phyloP scores from a whole-genome alignment of 257 asterid genomes.

The Jaltomata sinuosa region DNA sequence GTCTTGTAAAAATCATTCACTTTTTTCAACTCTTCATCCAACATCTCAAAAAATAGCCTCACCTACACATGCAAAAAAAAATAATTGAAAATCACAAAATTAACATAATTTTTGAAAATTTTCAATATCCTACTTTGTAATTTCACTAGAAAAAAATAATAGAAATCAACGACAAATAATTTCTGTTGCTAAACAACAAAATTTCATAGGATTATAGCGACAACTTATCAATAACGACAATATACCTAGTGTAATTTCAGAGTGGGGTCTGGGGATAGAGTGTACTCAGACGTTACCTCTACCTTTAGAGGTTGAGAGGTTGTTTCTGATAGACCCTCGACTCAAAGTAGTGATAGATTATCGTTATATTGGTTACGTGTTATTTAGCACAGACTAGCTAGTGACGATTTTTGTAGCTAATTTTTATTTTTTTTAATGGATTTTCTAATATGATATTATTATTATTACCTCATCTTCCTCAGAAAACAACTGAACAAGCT shows the following conservation, averaged over 20 bases:
- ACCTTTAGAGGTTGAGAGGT: too few species aligned
- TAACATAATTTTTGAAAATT: background rate
- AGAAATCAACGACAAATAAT: background rate
- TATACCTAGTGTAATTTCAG: too few species aligned
- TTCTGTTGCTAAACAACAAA: background rate
- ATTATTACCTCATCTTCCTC: constrained; percentile 76
- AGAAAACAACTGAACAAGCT: constrained; percentile 63
- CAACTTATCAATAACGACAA: background rate
- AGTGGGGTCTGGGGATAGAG: too few species aligned
- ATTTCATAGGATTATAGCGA: background rate
- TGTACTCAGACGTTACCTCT: too few species aligned
- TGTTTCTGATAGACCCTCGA: too few species aligned
- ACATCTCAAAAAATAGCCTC: constrained; percentile 45
- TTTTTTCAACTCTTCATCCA: constrained; percentile 70
- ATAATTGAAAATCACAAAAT: background rate
- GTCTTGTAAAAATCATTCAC: constrained; percentile 63
- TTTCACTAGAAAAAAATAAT: background rate
- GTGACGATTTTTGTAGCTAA: background rate
- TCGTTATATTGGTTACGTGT: background rate
- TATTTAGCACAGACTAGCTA: background rate
- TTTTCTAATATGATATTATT: background rate
- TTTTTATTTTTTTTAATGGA: background rate
- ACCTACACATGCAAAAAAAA: constrained; percentile 29
- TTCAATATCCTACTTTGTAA: background rate
- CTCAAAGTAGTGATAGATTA: background rate